A percentile compares a stretch with the other conserved stretches of the same genome.
Evolutionary conservation across 2,329 filamentous ascomycete genomes (phyloP).

Genomic region (Beauveria brongniartii): DNA sequence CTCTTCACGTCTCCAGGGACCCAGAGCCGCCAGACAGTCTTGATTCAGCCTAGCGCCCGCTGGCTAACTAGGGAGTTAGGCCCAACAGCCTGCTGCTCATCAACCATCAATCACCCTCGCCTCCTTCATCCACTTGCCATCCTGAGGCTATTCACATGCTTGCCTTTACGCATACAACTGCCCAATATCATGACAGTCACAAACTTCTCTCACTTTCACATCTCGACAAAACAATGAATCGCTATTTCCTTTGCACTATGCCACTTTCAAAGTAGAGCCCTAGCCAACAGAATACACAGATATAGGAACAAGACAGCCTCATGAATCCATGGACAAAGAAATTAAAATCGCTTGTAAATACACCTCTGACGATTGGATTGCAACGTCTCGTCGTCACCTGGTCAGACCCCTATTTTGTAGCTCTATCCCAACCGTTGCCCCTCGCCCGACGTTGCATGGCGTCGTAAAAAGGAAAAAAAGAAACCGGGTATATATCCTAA

Average conservation of each 20-base stretch:
- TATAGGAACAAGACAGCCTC: too few species aligned
- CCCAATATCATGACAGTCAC: not conserved
- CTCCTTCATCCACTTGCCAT: too few species aligned
- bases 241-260: too few species aligned
- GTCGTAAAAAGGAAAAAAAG: not conserved
- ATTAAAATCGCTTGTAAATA: not conserved
- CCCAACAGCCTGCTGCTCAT: not conserved
- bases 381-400: not conserved
- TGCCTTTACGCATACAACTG: too few species aligned
- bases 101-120: too few species aligned
- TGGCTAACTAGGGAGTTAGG: not conserved
- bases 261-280: too few species aligned
- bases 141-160: too few species aligned
- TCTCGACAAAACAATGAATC: too few species aligned
- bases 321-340: not conserved
- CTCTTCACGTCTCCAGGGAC: slow-evolving; percentile 3
- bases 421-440: not conserved
- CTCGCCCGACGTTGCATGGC: not conserved
- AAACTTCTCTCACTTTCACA: too few species aligned
- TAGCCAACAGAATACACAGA: not conserved
- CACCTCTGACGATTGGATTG: not conserved
- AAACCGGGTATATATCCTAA: slow-evolving; percentile 15
- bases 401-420: not conserved
- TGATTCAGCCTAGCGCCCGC: not conserved
- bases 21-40: not conserved